phyloP scores from a whole-genome alignment of 73 alveolate species.

The Uronychia setigera region DNA sequence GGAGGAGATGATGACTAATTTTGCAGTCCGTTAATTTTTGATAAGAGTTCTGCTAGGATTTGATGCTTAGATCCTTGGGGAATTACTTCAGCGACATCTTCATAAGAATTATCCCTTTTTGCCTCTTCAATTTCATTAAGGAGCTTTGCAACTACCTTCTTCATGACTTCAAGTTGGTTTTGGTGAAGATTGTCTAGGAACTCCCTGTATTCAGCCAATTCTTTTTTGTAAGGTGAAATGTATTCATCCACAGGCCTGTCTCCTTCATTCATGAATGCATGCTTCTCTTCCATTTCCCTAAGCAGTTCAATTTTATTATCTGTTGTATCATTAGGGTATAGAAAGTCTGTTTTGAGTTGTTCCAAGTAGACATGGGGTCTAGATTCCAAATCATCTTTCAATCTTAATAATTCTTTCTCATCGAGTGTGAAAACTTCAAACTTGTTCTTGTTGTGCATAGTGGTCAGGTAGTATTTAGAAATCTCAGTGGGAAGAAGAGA shows the following conservation, averaged over 20 bases:
- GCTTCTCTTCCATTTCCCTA: not conserved
- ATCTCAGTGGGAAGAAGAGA: slow-evolving; percentile 27
- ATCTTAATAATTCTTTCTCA: slow-evolving; percentile 14
- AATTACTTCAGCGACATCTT: not conserved
- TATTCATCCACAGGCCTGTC: not conserved
- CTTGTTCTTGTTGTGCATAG: not conserved
- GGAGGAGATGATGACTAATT: too few species aligned
- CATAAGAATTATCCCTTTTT: not conserved
- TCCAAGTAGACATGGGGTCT: not conserved
- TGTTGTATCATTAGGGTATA: not conserved
- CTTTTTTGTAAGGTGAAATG: not conserved
- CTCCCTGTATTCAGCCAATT: not conserved
- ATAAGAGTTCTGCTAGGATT: not conserved
- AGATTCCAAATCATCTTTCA: slow-evolving; percentile 12
- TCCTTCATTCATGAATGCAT: not conserved
- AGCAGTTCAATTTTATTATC: not conserved
- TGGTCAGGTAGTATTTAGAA: slow-evolving; percentile 11
- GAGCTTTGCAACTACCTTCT: not conserved
- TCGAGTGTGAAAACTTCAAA: slow-evolving; percentile 18
- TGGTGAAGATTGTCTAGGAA: not conserved
- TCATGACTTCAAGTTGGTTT: not conserved
- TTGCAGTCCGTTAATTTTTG: not conserved
- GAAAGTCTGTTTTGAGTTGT: not conserved
- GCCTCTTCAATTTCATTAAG: not conserved
- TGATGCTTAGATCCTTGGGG: not conserved